These are phyloP conservation scores for Russula earlei DNA, from an alignment of 768 basidiomycete genomes.

Conservation along the genomic window DNA sequence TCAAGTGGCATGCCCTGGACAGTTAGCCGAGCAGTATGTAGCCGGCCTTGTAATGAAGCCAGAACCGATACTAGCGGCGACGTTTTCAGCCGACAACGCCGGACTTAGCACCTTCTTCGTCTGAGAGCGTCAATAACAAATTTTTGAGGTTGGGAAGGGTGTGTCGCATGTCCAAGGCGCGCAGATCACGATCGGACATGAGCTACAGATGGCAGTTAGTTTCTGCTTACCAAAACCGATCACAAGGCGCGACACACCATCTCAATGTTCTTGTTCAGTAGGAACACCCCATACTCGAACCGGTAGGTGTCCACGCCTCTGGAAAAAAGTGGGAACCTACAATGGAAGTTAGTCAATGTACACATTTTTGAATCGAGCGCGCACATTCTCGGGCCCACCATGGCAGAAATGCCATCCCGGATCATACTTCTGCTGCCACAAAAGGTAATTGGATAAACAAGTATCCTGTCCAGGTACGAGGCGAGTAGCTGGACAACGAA, in stretches of 20 bases:
- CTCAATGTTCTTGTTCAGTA: slow-evolving; percentile 96
- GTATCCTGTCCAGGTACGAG: slow-evolving; percentile 59
- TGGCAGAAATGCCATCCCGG: slow-evolving; percentile 85
- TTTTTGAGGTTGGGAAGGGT: slow-evolving; percentile 97
- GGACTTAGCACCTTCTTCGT: slow-evolving; percentile 45
- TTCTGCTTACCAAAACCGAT: neutral
- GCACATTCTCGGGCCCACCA: slow-evolving; percentile 92
- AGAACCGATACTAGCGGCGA: neutral
- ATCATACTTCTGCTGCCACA: slow-evolving; percentile 87
- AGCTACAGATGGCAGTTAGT: slow-evolving; percentile 40
- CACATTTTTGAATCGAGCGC: slow-evolving; percentile 24
- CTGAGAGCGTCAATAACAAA: slow-evolving; percentile 75
- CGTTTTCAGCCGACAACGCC: neutral
- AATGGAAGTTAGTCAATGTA: neutral
- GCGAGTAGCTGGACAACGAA: slow-evolving; percentile 79
- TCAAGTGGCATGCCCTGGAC: too few relatives aligned
- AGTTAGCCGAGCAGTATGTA: too few relatives aligned
- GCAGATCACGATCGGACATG: slow-evolving; percentile 83
- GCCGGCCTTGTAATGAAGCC: too few relatives aligned
- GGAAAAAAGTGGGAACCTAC: slow-evolving; percentile 90
- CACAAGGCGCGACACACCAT: slow-evolving; percentile 43
- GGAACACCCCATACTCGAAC: slow-evolving; percentile 94
- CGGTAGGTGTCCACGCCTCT: slow-evolving; percentile 94
- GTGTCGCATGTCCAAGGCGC: slow-evolving; percentile 87
- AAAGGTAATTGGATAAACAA: slow-evolving; percentile 87